Percentiles rank a stretch among this genome's conserved stretches.
phyloP scores from a whole-genome alignment of 1,284 basidiomycete species.

The Microbotryomycetes sp. region DNA sequence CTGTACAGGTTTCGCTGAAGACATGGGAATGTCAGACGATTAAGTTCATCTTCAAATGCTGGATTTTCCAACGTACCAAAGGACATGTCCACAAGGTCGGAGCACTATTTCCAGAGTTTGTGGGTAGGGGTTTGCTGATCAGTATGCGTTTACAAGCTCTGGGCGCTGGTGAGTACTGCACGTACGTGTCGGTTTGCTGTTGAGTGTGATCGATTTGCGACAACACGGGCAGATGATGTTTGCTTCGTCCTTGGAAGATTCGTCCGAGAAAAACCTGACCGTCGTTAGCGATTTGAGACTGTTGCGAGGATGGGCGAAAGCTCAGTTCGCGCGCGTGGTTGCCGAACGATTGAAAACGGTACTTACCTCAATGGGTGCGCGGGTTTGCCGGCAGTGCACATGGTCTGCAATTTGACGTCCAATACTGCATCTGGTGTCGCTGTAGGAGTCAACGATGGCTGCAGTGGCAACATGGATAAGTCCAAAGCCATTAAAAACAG shows the following conservation, averaged over 20 bases:
- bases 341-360: neutral
- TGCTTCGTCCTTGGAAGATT: slow-evolving; percentile 47
- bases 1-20: slow-evolving; percentile 31
- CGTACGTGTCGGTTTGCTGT: slow-evolving; percentile 61
- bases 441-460: slow-evolving; percentile 72
- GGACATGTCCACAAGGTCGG: slow-evolving; percentile 35
- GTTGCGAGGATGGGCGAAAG: slow-evolving; percentile 39
- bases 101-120: too few relatives aligned
- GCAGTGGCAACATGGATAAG: neutral
- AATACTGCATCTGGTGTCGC: slow-evolving; percentile 57
- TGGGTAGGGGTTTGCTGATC: too few relatives aligned
- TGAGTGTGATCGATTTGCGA: slow-evolving; percentile 76
- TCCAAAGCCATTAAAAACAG: neutral
- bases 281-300: slow-evolving; percentile 35
- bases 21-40: neutral
- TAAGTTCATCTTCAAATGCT: neutral
- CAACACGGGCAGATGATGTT: slow-evolving; percentile 74
- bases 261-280: slow-evolving; percentile 43
- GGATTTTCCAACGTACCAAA: slow-evolving; percentile 22
- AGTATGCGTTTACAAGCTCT: too few relatives aligned
- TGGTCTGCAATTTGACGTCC: slow-evolving; percentile 75
- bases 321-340: neutral
- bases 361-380: slow-evolving; percentile 66
- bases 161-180: too few relatives aligned
- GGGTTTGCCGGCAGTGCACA: slow-evolving; percentile 69